Evolutionary conservation across 805 yeast genomes (phyloP).

Genomic region (Wickerhamiella sorbophila): DNA sequence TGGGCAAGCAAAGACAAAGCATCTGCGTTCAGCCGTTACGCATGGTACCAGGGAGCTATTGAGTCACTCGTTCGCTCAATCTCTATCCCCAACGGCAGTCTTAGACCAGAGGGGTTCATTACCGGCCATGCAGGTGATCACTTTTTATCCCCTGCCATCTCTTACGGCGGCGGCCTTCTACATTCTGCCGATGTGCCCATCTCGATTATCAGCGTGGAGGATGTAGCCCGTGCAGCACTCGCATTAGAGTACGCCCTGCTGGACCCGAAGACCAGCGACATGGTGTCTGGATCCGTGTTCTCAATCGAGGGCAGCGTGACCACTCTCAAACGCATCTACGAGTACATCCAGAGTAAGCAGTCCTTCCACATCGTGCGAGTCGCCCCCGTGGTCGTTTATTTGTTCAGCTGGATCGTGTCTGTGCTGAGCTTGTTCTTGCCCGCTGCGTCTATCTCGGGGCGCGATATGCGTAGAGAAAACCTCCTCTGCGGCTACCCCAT

Average conservation of each 20-base stretch:
- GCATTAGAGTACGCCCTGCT: constrained; percentile 20
- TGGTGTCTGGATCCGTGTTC: constrained; percentile 10
- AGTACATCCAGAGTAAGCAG: constrained; percentile 9
- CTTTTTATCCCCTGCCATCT: constrained; percentile 16
- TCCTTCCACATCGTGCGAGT: constrained; percentile 10
- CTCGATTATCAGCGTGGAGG: constrained; percentile 23
- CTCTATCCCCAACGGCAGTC: constrained; percentile 7
- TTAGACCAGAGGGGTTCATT: constrained; percentile 18
- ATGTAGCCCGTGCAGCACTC: constrained; percentile 31
- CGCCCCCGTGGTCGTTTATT: constrained; percentile 16
- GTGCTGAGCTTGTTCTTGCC: constrained; percentile 6
- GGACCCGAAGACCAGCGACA: constrained; percentile 14
- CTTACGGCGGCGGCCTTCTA: constrained; percentile 11
- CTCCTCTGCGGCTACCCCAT: constrained; percentile 13
- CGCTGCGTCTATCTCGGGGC: constrained; percentile 8
- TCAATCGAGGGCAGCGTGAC: constrained; percentile 15
- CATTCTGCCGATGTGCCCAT: constrained; percentile 19
- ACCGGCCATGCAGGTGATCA: constrained; percentile 21
- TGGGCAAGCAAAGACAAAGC: constrained; percentile 5
- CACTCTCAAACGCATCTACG: constrained; percentile 15
- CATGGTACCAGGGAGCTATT: constrained; percentile 19
- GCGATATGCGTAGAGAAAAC: constrained; percentile 4
- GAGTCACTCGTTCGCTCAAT: constrained; percentile 11
- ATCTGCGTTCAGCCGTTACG: constrained; percentile 18
- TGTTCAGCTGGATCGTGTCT: constrained; percentile 10